phyloP scores from a whole-genome alignment of 202 grass and related monocot genomes.

The Digitaria exilis region DNA sequence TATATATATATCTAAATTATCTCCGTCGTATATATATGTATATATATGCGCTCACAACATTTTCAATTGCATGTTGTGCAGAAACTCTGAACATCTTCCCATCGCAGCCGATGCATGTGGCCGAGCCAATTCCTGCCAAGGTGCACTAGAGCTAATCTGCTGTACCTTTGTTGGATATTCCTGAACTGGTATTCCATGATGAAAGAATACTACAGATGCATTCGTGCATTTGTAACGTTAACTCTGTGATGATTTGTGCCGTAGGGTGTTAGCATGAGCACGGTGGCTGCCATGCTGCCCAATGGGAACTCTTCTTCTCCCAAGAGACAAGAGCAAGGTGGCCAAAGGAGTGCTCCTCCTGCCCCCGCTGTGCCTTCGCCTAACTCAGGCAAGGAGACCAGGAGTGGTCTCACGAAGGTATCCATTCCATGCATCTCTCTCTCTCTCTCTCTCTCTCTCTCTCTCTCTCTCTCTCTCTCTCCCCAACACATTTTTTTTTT shows the following conservation, averaged over 20 bases:
- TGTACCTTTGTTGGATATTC: neutral
- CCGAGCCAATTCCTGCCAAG: conserved; percentile 48
- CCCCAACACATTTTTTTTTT: neutral
- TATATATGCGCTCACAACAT: conserved; percentile 21
- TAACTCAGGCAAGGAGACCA: conserved; percentile 33
- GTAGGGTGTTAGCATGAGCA: conserved; percentile 30
- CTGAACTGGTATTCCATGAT: neutral
- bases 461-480: too few relatives aligned
- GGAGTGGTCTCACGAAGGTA: conserved; percentile 52
- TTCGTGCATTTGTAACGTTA: neutral
- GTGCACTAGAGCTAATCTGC: neutral
- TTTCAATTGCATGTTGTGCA: conserved; percentile 52
- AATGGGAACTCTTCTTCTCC: conserved; percentile 56
- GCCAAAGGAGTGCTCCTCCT: conserved; percentile 22
- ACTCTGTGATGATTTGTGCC: neutral
- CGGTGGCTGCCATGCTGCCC: conserved; percentile 39
- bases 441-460: too few relatives aligned
- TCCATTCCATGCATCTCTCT: neutral
- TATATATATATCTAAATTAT: neutral
- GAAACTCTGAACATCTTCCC: conserved; percentile 96
- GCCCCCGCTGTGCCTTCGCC: conserved; percentile 19
- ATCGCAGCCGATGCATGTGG: conserved; percentile 84
- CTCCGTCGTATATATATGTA: neutral
- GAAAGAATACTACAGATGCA: neutral
- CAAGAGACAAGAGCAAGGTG: conserved; percentile 45